phyloP scores from a whole-genome alignment of 106 monocot species.

The Triglochin maritima region DNA sequence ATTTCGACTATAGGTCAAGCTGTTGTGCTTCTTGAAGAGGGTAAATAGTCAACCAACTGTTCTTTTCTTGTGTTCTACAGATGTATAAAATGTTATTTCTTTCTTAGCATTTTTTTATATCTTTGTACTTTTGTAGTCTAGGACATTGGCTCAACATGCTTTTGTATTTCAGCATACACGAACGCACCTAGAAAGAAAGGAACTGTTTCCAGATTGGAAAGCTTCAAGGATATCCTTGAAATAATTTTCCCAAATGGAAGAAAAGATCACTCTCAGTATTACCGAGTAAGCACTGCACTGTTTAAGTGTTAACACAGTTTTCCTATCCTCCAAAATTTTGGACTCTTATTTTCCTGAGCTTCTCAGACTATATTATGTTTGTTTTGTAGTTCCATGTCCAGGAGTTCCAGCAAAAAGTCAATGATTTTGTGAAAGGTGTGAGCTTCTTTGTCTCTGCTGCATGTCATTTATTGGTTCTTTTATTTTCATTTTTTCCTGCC shows the following conservation, averaged over 20 bases:
- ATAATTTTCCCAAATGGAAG: constrained; percentile 80
- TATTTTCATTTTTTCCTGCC: too few relatives aligned
- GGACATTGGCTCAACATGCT: neutral
- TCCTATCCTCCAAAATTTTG: neutral
- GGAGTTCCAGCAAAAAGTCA: constrained; percentile 35
- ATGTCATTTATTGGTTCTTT: too few relatives aligned
- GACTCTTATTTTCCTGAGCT: too few relatives aligned
- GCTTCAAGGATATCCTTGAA: constrained; percentile 65
- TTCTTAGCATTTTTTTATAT: neutral
- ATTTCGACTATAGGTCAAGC: constrained; percentile 87
- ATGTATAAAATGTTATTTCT: neutral
- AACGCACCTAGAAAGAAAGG: constrained; percentile 31
- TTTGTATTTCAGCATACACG: constrained; percentile 10
- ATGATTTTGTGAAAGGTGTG: constrained; percentile 64
- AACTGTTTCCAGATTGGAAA: constrained; percentile 62
- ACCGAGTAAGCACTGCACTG: constrained; percentile 76
- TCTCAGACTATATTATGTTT: neutral
- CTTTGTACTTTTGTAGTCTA: neutral
- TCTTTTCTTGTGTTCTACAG: neutral
- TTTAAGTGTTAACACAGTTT: neutral
- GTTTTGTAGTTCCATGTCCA: constrained; percentile 80
- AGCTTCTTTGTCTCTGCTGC: too few relatives aligned
- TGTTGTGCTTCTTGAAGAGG: constrained; percentile 75
- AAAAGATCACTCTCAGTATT: constrained; percentile 65
- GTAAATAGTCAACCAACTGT: constrained; percentile 34